Evolutionary conservation across 805 yeast species (phyloP).

Genomic region (Candida maesae): DNA sequence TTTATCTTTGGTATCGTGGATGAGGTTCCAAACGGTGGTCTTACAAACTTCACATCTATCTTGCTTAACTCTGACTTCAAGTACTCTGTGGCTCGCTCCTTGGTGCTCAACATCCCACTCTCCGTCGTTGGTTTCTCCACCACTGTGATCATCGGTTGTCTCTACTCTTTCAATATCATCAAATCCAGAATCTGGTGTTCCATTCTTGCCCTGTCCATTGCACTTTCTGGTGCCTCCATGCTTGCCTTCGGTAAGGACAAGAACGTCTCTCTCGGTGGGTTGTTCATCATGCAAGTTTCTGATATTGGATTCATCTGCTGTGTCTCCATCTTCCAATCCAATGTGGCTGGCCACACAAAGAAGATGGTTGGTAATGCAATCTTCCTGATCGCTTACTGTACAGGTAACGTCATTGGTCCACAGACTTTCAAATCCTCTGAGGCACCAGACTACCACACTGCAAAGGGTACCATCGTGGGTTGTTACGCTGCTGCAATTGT

Average conservation of each 20-base stretch:
- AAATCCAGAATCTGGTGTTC: constrained; percentile 26
- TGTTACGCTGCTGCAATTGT: constrained; percentile 37
- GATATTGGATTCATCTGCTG: constrained; percentile 35
- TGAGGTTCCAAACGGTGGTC: constrained; percentile 52
- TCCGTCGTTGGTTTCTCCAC: constrained; percentile 29
- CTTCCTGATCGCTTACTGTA: constrained; percentile 60
- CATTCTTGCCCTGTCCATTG: constrained; percentile 20
- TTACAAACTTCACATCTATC: constrained; percentile 20
- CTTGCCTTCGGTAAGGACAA: constrained; percentile 32
- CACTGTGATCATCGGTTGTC: constrained; percentile 27
- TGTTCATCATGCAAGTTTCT: constrained; percentile 30
- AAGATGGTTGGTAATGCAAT: constrained; percentile 57
- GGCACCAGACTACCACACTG: constrained; percentile 58
- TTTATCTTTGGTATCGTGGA: constrained; percentile 38
- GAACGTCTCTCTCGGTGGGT: constrained; percentile 25
- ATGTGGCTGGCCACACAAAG: constrained; percentile 75
- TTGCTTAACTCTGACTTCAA: constrained; percentile 16
- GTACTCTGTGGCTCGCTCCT: constrained; percentile 9
- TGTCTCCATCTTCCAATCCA: constrained; percentile 35
- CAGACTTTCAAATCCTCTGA: constrained; percentile 57
- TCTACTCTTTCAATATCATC: constrained; percentile 12
- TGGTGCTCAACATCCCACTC: constrained; percentile 33
- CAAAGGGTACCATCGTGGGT: constrained; percentile 35
- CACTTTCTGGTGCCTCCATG: constrained; percentile 30
- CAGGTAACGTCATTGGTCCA: constrained; percentile 71